Percentiles rank a stretch among this genome's conserved stretches.
phyloP scores from a whole-genome alignment of 306 rosid species.

The Medicago ruthenica region DNA sequence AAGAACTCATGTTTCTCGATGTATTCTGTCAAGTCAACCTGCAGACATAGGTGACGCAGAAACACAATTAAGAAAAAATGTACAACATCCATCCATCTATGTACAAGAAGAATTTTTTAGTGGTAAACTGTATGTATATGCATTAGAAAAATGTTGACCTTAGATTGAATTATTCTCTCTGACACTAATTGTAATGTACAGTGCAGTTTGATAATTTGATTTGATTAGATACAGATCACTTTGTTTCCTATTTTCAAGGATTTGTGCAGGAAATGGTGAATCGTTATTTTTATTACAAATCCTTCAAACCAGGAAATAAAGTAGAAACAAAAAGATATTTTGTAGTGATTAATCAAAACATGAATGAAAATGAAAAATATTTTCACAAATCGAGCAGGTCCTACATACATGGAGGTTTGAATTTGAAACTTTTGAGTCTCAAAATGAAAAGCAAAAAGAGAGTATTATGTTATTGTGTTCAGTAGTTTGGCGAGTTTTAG shows the following conservation, averaged over 20 bases:
- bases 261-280: not conserved
- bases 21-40: constrained; percentile 88
- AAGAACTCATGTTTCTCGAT: constrained; percentile 76
- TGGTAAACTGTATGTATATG: constrained; percentile 3
- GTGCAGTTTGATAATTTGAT: constrained; percentile 36
- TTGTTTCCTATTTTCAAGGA: constrained; percentile 15
- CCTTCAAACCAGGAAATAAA: not conserved
- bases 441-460: constrained; percentile 29
- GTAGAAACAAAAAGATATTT: not conserved
- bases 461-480: not conserved
- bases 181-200: constrained; percentile 10
- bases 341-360: constrained; percentile 4
- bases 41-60: constrained; percentile 44
- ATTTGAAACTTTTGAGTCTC: not conserved
- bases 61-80: constrained; percentile 27
- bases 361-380: not conserved
- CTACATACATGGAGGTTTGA: constrained; percentile 8
- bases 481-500: constrained; percentile 15
- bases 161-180: not conserved
- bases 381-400: constrained; percentile 11
- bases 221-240: constrained; percentile 33
- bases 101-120: constrained; percentile 23
- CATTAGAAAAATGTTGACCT: constrained; percentile 30
- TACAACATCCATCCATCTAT: not conserved
- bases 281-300: not conserved